phyloP scores from a whole-genome alignment of 192 early-diverging fungal species.

The Backusella tuberculispora region DNA sequence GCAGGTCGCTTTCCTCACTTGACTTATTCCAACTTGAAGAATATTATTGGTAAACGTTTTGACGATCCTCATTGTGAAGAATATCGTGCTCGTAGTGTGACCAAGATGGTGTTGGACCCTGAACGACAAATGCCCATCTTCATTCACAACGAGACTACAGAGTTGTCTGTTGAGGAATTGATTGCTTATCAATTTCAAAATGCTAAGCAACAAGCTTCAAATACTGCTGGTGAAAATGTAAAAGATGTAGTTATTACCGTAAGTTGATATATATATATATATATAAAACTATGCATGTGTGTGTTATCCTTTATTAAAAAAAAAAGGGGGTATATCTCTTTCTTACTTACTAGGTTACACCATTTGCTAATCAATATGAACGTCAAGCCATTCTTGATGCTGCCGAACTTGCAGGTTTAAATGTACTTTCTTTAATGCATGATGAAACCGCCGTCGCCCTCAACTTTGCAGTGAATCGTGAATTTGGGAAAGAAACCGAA shows the following conservation, averaged over 20 bases:
- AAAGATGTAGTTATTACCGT: slow-evolving; percentile 93
- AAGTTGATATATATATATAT: slow-evolving; percentile 26
- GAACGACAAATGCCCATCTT: slow-evolving; percentile 72
- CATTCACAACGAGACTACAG: slow-evolving; percentile 55
- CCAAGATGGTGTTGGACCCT: slow-evolving; percentile 75
- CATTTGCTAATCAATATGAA: slow-evolving; percentile 89
- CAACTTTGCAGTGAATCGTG: slow-evolving; percentile 84
- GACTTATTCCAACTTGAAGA: slow-evolving; percentile 85
- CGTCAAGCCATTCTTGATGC: slow-evolving; percentile 93
- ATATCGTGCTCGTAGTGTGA: slow-evolving; percentile 78
- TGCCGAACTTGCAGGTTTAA: slow-evolving; percentile 86
- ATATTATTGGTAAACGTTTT: slow-evolving; percentile 77
- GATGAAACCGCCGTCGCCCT: slow-evolving; percentile 96
- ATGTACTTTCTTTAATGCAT: slow-evolving; percentile 82
- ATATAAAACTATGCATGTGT: not conserved
- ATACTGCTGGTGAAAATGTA: slow-evolving; percentile 73
- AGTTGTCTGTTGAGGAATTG: slow-evolving; percentile 83
- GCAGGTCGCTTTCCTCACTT: slow-evolving; percentile 79
- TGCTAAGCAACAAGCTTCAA: slow-evolving; percentile 83
- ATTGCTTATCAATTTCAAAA: slow-evolving; percentile 93
- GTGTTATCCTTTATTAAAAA: slow-evolving; percentile 7
- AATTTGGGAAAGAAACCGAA: slow-evolving; percentile 65
- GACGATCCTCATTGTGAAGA: slow-evolving; percentile 70
- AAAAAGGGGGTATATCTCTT: not conserved
- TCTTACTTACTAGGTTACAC: slow-evolving; percentile 67